These are phyloP conservation scores for Spergularia marina DNA, from an alignment of 148 eudicot genomes.

Conservation along the genomic window DNA sequence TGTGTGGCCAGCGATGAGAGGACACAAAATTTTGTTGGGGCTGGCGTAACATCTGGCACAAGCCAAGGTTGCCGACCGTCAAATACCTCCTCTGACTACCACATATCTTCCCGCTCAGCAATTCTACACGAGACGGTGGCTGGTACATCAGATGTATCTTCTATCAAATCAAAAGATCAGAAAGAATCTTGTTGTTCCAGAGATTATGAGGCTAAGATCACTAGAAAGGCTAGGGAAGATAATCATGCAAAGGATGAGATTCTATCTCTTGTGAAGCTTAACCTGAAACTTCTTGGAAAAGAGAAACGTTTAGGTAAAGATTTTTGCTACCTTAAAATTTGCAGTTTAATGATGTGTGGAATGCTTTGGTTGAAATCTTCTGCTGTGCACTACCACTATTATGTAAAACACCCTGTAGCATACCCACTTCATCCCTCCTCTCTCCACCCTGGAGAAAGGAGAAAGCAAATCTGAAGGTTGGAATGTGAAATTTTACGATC, in stretches of 20 bases:
- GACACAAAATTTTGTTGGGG: constrained; percentile 19
- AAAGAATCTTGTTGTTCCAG: constrained; percentile 20
- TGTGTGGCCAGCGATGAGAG: constrained; percentile 20
- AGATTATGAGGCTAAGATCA: constrained; percentile 15
- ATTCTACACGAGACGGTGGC: constrained; percentile 19
- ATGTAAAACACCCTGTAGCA: no score
- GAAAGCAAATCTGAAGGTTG: no score
- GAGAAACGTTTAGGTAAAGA: constrained; percentile 64
- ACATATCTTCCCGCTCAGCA: constrained; percentile 21
- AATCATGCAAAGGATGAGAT: constrained; percentile 67
- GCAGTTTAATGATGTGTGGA: neutral
- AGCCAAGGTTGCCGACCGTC: constrained; percentile 14
- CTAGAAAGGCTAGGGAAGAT: constrained; percentile 28
- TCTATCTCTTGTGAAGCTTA: constrained; percentile 84
- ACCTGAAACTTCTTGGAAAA: constrained; percentile 54
- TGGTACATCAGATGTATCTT: constrained; percentile 21
- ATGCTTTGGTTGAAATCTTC: neutral
- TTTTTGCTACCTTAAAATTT: neutral
- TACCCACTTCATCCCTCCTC: no score
- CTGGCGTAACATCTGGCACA: constrained; percentile 21
- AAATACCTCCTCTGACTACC: constrained; percentile 4
- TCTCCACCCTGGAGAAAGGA: no score
- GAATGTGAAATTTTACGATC: no score
- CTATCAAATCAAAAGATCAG: constrained; percentile 25
- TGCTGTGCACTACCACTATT: no score